Conservation (phyloP, 805 yeast species). For the Candida xiaguanensis region DNA sequence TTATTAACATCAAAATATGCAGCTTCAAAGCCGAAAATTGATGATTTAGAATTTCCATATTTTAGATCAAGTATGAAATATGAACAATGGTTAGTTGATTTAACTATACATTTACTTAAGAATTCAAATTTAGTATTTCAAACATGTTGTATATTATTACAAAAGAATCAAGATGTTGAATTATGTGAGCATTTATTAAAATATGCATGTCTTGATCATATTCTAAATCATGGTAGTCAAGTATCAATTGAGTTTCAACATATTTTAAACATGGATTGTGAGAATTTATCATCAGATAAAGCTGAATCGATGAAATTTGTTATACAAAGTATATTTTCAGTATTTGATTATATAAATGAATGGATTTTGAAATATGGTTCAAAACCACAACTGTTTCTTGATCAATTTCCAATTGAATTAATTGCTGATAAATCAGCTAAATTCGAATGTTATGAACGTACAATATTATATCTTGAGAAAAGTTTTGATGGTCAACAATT, state of each 20-base stretch:
- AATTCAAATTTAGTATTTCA: constrained; percentile 48
- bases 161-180: constrained; percentile 62
- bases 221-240: constrained; percentile 43
- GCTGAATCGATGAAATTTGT: constrained; percentile 59
- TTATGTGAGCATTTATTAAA: constrained; percentile 74
- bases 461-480: constrained; percentile 81
- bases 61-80: constrained; percentile 54
- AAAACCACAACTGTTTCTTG: constrained; percentile 39
- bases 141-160: constrained; percentile 58
- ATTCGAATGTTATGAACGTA: constrained; percentile 82
- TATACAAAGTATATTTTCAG: constrained; percentile 69
- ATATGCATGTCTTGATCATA: constrained; percentile 63
- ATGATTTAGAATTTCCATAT: constrained; percentile 57
- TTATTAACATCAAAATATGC: constrained; percentile 70
- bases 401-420: constrained; percentile 58
- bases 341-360: constrained; percentile 78
- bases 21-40: constrained; percentile 49
- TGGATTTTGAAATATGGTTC: constrained; percentile 53
- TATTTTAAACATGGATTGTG: constrained; percentile 50
- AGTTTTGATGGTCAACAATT: constrained; percentile 44
- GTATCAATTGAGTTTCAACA: constrained; percentile 56
- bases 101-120: constrained; percentile 65
- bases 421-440: constrained; percentile 79
- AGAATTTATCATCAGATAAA: constrained; percentile 46
- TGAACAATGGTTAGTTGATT: constrained; percentile 66